Evolutionary conservation across 73 alveolate genomes (phyloP).

Genomic region (Paramecium sonneborni): DNA sequence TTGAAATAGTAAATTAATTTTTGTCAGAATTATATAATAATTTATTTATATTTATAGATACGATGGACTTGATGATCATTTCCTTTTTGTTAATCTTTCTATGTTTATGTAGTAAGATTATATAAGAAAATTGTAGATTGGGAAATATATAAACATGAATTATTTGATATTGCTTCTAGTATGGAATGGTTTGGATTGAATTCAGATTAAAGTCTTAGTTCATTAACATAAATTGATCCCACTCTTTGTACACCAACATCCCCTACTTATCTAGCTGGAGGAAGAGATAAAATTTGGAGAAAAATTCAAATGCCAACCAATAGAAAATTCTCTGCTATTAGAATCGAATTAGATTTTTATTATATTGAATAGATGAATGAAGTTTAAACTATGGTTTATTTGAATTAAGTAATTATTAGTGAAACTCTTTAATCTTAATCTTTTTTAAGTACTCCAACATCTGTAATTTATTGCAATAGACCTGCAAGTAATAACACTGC

Average conservation of each 20-base stretch:
- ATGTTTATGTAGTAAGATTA: no score
- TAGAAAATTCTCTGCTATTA: not conserved
- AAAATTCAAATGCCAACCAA: not conserved
- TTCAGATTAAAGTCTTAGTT: not conserved
- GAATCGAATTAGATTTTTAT: not conserved
- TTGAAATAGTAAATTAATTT: no score
- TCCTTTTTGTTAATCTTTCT: no score
- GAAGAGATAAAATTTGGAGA: not conserved
- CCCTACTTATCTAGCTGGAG: not conserved
- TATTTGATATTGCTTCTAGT: not conserved
- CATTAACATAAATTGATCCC: not conserved
- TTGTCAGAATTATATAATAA: no score
- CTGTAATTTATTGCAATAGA: not conserved
- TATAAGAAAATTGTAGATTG: no score
- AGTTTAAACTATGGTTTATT: no score
- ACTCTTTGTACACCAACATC: not conserved
- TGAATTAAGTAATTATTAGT: no score
- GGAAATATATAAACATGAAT: not conserved
- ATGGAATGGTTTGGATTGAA: not conserved
- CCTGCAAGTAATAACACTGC: not conserved
- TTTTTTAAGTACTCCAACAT: not conserved
- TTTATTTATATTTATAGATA: no score
- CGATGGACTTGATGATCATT: no score
- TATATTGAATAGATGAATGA: no score
- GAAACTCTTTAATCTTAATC: no score